Base-by-base conservation (phyloP, 805 yeast species). In the Lipomyces sp. region DNA sequence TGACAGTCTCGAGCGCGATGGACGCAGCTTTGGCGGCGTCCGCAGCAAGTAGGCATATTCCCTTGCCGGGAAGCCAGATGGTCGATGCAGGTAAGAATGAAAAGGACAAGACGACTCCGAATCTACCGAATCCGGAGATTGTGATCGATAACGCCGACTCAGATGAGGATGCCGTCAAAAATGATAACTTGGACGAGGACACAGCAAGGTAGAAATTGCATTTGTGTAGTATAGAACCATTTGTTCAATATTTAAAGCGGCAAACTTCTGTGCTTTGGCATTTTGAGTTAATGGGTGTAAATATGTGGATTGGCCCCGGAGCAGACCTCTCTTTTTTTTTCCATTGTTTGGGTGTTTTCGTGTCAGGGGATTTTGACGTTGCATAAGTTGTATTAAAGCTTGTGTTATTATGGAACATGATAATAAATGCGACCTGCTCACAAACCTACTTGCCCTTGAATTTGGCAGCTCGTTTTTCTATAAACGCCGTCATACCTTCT, bases 401-500 rank as follows among this genome's bases (percentile, higher is more conserved):
- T 30, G 54, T 58, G 10, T 33, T 29, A 24, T 2, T 10, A 11
- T 11, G 42, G 54, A 13, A 60, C 8, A 5, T 34, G 15, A 13
- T 18, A 42, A 42, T 42, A 42, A 42, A 42, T 42, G 48, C 7
- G 48, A 42, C 48, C 6, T 15, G 48, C 13, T 5, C 48, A n/a
- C 18, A 5, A 7, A 13, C n/a, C 45, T 64, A 71, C 61, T 71
- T 56, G 24, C 65, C 66, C 55, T 62, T 64, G 59, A 68, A 72
- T 15, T 63, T 54, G 2, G 74, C 67, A 42, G 57, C 56, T 24
- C 74, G 67, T 60, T 72, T 72, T 63, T 81, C 83, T n/a, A 79
- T 77, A 72, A 84, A 83, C 11, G 86, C 86, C 50, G 76, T 63
- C 85, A 84, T 83, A 10, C 86, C 86, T 72, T 83, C 85, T 68